Percentiles rank a stretch among this genome's conserved stretches.
Conservation (phyloP, 2,329 filamentous ascomycete genomes). For the Lecanicillium sp. region DNA sequence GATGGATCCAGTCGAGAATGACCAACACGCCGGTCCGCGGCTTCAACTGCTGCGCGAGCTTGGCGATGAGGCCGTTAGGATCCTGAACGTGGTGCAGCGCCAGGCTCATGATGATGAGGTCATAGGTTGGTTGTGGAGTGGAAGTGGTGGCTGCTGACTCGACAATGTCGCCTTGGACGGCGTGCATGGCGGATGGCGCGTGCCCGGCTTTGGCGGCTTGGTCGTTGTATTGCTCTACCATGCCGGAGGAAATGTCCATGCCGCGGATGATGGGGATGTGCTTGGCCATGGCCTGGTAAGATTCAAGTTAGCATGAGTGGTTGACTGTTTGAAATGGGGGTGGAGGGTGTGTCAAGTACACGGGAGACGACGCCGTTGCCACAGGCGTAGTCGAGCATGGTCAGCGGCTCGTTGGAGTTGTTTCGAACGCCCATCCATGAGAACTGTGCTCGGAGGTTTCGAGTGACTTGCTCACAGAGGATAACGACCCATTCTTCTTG, state of each 20-base stretch:
- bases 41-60: constrained; percentile 19
- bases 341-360: constrained; percentile 12
- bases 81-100: constrained; percentile 28
- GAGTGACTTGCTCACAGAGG: constrained; percentile 17
- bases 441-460: constrained; percentile 16
- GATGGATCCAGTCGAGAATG: constrained; percentile 23
- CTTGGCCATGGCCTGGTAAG: constrained; percentile 20
- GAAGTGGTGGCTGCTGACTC: constrained; percentile 9
- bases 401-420: constrained; percentile 5
- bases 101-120: constrained; percentile 25
- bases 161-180: constrained; percentile 22
- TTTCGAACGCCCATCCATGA: constrained; percentile 18
- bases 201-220: constrained; percentile 13
- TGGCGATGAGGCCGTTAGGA: constrained; percentile 16
- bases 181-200: constrained; percentile 21
- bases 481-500: constrained; percentile 17
- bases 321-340: no score
- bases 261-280: constrained; percentile 22
- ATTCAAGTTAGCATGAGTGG: constrained; percentile 1
- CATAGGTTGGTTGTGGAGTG: constrained; percentile 18
- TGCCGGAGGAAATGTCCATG: constrained; percentile 25
- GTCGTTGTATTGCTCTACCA: constrained; percentile 24
- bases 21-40: constrained; percentile 21
- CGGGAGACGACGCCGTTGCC: constrained; percentile 21
- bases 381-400: constrained; percentile 24